Evolutionary conservation across 805 yeast species (phyloP), one percentile per base, ranked within the genome.

Genomic region (Allodekkera sacchari): DNA sequence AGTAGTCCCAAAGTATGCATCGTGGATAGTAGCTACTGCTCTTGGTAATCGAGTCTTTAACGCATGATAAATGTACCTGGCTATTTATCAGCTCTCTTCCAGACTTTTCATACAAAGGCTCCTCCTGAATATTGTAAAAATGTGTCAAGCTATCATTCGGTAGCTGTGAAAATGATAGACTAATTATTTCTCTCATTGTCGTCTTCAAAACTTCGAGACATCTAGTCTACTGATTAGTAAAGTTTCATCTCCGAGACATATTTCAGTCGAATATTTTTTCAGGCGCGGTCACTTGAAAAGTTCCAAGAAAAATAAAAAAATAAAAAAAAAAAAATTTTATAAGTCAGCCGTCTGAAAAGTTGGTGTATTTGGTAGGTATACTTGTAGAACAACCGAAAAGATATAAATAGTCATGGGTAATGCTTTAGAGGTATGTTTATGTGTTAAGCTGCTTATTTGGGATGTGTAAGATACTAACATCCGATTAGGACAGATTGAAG

Each of bases 81-180:
- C 23, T 19, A 13, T 27, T 24, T 5, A 13, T 5, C 1, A 18
- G 11, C 8, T 13, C 28, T 2, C 7, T 17, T 10, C 19, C 19
- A 7, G 29, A 31, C 4, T 28, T 16, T 7, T 22, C 25, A 9
- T 74, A 76, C 27, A 80, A 65, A 46, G 73, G 76, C 7, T 71
- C 55, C 35, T 84, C 94, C 52, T 85, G 95, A 9, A 71, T 55
- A 47, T 92, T 89, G 62, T 77, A 83, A 49, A 83, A 78, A 45
- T 84, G 95, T 0, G 95, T 71, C 3, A 71, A 53, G n/a, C 83
- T 52, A 51, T 83, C 89, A 44, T 83, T 83, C 0, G 95, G 68
- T 14, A 64, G 48, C 8, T 82, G 88, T 0, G 95, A 83, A 5
- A 74, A 59, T 3, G 94, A 77, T 0, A 87, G 39, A 9, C 74